These are phyloP conservation scores for Prorocentrum cordatum DNA, from an alignment of 169 alveolate genomes.

Conservation along the genomic window DNA sequence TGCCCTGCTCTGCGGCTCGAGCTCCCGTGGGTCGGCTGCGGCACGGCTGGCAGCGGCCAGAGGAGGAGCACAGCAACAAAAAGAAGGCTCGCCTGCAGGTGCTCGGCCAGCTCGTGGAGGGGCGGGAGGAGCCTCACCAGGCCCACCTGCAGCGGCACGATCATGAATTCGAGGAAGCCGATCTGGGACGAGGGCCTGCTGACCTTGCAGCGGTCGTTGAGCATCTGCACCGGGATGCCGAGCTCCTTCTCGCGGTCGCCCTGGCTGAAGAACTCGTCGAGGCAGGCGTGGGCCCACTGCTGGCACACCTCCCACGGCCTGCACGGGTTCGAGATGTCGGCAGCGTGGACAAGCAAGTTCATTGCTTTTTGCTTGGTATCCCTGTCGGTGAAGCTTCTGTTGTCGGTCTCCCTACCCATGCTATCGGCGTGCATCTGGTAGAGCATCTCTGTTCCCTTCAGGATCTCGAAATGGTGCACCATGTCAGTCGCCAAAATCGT, in stretches of 20 bases:
- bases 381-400: too few relatives aligned
- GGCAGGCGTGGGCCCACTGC: background rate
- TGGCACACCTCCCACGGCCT: slow-evolving; percentile 48
- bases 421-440: too few relatives aligned
- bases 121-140: too few relatives aligned
- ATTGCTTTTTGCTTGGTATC: background rate
- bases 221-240: slow-evolving; percentile 65
- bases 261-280: slow-evolving; percentile 57
- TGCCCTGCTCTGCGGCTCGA: too few relatives aligned
- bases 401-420: too few relatives aligned
- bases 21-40: too few relatives aligned
- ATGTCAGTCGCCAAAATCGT: background rate
- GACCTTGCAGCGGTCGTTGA: slow-evolving; percentile 61
- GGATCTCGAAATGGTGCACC: background rate
- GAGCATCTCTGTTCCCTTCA: too few relatives aligned
- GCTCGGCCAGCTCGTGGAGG: too few relatives aligned
- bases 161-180: slow-evolving; percentile 46
- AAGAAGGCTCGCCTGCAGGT: too few relatives aligned
- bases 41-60: too few relatives aligned
- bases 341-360: background rate
- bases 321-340: slow-evolving; percentile 49
- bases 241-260: slow-evolving; percentile 67
- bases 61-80: too few relatives aligned
- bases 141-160: slow-evolving; percentile 11
- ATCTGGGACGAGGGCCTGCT: background rate